Percentiles rank a stretch among this genome's conserved stretches.
Conservation (phyloP, 2,329 filamentous ascomycete species). For the Aureobasidium melanogenum region DNA sequence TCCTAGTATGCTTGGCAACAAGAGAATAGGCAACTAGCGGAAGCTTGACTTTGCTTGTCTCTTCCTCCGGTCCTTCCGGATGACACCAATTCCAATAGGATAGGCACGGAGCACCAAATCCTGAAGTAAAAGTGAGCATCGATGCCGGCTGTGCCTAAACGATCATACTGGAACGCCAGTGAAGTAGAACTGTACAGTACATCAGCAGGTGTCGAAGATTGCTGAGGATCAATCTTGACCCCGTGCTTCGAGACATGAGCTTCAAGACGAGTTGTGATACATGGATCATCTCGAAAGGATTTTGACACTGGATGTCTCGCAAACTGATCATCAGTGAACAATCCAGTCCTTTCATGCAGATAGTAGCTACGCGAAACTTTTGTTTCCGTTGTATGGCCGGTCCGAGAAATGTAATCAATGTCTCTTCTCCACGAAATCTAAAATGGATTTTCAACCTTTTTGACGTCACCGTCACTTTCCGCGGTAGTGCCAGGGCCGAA, state of each 20-base stretch:
- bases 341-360: not conserved
- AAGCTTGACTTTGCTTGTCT: constrained; percentile 1
- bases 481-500: not conserved
- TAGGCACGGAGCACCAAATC: not conserved
- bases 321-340: not conserved
- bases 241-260: not conserved
- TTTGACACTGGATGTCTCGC: not conserved
- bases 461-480: not conserved
- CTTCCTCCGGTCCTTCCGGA: not conserved
- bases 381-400: not conserved
- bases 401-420: not conserved
- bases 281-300: not conserved
- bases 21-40: not conserved
- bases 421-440: constrained; percentile 1
- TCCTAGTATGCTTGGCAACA: not conserved
- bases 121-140: not conserved
- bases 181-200: not conserved
- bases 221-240: not conserved
- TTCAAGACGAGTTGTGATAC: not conserved
- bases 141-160: too few species aligned
- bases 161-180: too few species aligned
- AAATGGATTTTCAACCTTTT: not conserved
- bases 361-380: not conserved
- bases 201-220: not conserved
- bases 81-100: not conserved